A percentile compares a stretch with the other conserved stretches of the same genome.
Evolutionary conservation across 1,284 basidiomycete genomes (phyloP).

Genomic region (Ceratobasidium sp.): DNA sequence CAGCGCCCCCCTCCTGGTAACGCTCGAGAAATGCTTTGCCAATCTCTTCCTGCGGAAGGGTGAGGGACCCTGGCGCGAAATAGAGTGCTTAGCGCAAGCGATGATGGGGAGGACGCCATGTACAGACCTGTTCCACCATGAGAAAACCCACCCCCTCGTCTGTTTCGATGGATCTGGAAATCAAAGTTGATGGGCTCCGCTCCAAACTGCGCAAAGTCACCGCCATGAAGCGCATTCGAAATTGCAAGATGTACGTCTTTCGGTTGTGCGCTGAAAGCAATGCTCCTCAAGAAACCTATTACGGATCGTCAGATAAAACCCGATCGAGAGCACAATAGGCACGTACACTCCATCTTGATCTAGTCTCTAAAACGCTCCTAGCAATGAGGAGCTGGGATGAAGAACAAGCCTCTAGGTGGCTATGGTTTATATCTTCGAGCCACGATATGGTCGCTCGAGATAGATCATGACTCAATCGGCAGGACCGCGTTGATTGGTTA

Average conservation of each 20-base stretch:
- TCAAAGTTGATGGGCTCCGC: constrained; percentile 57
- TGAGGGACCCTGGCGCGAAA: constrained; percentile 48
- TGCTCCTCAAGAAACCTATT: constrained; percentile 21
- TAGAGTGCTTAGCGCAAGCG: neutral
- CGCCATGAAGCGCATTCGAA: constrained; percentile 29
- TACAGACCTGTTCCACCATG: constrained; percentile 53
- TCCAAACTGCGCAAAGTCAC: constrained; percentile 23
- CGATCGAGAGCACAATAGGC: neutral
- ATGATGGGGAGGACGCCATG: neutral
- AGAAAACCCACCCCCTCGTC: constrained; percentile 54
- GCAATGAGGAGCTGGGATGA: neutral
- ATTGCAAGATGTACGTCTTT: constrained; percentile 6
- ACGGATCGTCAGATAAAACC: neutral
- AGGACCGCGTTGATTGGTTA: neutral
- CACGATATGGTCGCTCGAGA: neutral
- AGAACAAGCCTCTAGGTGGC: neutral
- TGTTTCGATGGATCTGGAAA: constrained; percentile 57
- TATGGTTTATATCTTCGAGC: constrained; percentile 1
- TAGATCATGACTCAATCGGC: neutral
- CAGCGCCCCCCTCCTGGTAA: constrained; percentile 51
- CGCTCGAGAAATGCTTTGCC: constrained; percentile 56
- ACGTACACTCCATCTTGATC: constrained; percentile 16
- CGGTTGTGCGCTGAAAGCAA: constrained; percentile 10
- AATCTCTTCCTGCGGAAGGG: constrained; percentile 54
- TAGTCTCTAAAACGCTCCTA: neutral